A percentile compares a stretch with the other conserved stretches of the same genome.
phyloP scores from a whole-genome alignment of 495 filamentous ascomycete species.

The Daldinia vernicosa region DNA sequence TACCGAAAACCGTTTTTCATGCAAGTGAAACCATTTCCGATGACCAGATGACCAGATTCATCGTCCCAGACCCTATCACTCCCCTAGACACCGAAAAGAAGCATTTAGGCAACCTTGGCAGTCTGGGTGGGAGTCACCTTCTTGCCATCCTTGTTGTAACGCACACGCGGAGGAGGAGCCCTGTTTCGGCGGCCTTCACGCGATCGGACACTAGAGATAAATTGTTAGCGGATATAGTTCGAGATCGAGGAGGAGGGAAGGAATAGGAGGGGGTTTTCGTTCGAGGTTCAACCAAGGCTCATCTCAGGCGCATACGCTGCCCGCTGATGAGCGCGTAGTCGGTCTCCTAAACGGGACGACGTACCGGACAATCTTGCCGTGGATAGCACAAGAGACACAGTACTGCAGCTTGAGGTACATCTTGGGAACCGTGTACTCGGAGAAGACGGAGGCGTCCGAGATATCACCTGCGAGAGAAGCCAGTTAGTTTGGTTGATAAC shows the following conservation, averaged over 20 bases:
- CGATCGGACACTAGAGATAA: conserved; percentile 83
- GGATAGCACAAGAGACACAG: conserved; percentile 99
- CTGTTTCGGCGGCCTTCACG: conserved; percentile 97
- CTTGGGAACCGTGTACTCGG: conserved; percentile 99
- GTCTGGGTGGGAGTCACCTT: conserved; percentile 92
- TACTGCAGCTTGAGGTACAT: conserved; percentile 99
- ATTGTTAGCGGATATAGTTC: conserved; percentile 48
- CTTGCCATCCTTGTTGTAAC: conserved; percentile 99
- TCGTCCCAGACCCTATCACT: conserved; percentile 40
- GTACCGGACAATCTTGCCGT: conserved; percentile 99
- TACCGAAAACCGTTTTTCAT: conserved; percentile 46
- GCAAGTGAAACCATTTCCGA: conserved; percentile 46
- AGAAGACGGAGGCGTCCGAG: conserved; percentile 98
- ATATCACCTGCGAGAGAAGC: conserved; percentile 85
- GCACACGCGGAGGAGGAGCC: conserved; percentile 93
- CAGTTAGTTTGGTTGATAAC: not conserved
- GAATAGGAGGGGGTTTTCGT: conserved; percentile 34
- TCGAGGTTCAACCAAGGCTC: conserved; percentile 67
- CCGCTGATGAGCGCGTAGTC: conserved; percentile 45
- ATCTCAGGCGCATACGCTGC: conserved; percentile 63
- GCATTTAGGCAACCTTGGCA: conserved; percentile 53
- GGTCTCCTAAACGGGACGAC: conserved; percentile 55
- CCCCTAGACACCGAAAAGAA: conserved; percentile 39
- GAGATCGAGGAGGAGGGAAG: conserved; percentile 12
- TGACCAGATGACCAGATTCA: conserved; percentile 44